Evolutionary conservation across 345 rosid genomes (phyloP).

Genomic region (Murraya koenigii): DNA sequence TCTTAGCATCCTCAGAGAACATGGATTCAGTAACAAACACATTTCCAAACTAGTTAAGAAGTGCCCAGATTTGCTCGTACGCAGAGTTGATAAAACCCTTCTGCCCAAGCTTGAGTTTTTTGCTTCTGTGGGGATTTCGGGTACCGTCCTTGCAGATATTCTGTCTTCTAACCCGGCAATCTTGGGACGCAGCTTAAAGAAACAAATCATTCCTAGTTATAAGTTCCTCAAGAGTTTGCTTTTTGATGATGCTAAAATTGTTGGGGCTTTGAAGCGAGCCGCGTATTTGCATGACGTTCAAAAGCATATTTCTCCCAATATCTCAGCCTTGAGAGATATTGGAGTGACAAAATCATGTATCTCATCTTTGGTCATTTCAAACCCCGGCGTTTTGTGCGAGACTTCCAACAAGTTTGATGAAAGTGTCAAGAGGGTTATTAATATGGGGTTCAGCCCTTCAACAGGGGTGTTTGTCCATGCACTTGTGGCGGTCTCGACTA

Average conservation of each 20-base stretch:
- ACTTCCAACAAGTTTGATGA: conserved; percentile 18
- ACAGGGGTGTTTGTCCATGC: conserved; percentile 27
- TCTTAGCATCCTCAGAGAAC: conserved; percentile 20
- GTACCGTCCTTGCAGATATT: neutral
- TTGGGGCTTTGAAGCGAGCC: neutral
- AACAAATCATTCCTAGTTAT: conserved; percentile 7
- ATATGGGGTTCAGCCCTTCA: conserved; percentile 32
- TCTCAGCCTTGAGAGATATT: conserved; percentile 19
- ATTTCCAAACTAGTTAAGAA: conserved; percentile 3
- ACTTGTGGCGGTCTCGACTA: neutral
- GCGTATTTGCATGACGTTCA: neutral
- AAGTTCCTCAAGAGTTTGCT: conserved; percentile 8
- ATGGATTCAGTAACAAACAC: conserved; percentile 27
- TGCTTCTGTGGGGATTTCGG: conserved; percentile 8
- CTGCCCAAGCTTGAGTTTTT: conserved; percentile 20
- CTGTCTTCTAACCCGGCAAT: neutral
- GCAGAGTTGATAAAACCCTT: neutral
- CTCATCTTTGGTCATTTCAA: conserved; percentile 14
- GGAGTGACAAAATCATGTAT: conserved; percentile 23
- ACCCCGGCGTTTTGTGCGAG: neutral
- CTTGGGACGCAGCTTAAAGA: neutral
- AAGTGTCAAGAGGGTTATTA: conserved; percentile 17
- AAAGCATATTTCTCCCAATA: conserved; percentile 21
- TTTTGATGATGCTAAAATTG: neutral
- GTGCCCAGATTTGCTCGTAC: neutral